Evolutionary conservation across 2,329 filamentous ascomycete species (phyloP).

Genomic region (Nigrospora sphaerica): DNA sequence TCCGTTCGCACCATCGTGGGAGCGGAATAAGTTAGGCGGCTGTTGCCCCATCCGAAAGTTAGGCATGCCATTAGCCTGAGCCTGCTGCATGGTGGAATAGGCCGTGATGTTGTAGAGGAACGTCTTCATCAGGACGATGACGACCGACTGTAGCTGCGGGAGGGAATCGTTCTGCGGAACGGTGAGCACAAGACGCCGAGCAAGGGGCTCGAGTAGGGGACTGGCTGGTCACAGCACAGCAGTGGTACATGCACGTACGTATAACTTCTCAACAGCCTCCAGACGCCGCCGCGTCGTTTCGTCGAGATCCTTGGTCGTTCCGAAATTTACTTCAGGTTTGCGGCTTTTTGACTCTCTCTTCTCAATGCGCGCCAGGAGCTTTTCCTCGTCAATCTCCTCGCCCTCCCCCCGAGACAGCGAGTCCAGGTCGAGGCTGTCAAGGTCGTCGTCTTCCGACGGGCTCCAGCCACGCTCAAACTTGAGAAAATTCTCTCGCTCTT

Average conservation of each 20-base stretch:
- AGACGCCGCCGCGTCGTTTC: conserved; percentile 58
- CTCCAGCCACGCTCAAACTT: conserved; percentile 90
- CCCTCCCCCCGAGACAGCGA: conserved; percentile 13
- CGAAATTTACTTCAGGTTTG: conserved; percentile 37
- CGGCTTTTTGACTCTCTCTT: conserved; percentile 32
- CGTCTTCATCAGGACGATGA: conserved; percentile 87
- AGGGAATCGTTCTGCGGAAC: conserved; percentile 58
- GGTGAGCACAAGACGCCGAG: too few relatives aligned
- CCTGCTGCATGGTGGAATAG: conserved; percentile 57
- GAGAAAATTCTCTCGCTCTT: conserved; percentile 84
- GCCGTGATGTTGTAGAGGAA: conserved; percentile 82
- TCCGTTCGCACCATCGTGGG: conserved; percentile 20
- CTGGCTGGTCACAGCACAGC: too few relatives aligned
- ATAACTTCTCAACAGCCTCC: conserved; percentile 75
- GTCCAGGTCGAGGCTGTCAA: conserved; percentile 33
- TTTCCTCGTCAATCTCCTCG: conserved; percentile 26
- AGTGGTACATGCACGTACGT: conserved; percentile 50
- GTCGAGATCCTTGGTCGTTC: conserved; percentile 41
- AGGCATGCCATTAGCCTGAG: conserved; percentile 6
- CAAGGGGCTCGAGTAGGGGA: too few relatives aligned
- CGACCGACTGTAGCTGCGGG: conserved; percentile 82
- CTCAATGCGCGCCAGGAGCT: conserved; percentile 32
- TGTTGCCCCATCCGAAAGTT: conserved; percentile 31
- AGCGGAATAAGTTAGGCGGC: conserved; percentile 23
- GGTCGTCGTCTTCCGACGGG: conserved; percentile 34